Conservation (phyloP, 2,329 filamentous ascomycete species). For the Sphaerulina musiva region DNA sequence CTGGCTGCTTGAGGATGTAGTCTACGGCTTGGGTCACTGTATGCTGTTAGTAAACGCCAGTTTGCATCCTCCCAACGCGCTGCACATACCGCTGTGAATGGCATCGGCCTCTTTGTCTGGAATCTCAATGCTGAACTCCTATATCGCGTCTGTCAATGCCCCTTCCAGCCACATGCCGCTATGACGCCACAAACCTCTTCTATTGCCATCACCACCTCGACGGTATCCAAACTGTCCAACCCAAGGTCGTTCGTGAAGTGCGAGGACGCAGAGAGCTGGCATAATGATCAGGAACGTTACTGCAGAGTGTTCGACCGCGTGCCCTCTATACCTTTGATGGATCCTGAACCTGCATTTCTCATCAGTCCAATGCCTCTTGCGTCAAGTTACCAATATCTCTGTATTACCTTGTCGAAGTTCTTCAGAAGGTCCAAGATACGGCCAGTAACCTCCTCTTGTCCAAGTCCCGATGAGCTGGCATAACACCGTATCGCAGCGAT, state of each 20-base stretch:
- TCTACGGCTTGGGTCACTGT: slow-evolving; percentile 88
- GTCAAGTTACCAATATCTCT: background rate
- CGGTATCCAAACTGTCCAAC: slow-evolving; percentile 93
- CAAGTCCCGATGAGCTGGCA: slow-evolving; percentile 70
- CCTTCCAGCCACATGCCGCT: slow-evolving; percentile 44
- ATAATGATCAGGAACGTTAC: background rate
- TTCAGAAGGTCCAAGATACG: slow-evolving; percentile 87
- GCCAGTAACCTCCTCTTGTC: slow-evolving; percentile 79
- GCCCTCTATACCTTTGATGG: slow-evolving; percentile 47
- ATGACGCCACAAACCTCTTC: slow-evolving; percentile 63
- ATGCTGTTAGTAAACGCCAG: slow-evolving; percentile 29
- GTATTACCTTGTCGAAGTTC: slow-evolving; percentile 89
- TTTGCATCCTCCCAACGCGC: background rate
- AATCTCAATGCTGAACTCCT: slow-evolving; percentile 90
- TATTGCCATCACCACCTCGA: slow-evolving; percentile 99
- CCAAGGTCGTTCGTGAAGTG: slow-evolving; percentile 98
- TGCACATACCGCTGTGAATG: slow-evolving; percentile 78
- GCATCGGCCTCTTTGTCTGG: slow-evolving; percentile 93
- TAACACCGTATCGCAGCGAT: slow-evolving; percentile 75
- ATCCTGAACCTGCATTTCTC: slow-evolving; percentile 52
- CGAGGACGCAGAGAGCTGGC: slow-evolving; percentile 69
- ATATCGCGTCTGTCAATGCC: slow-evolving; percentile 21
- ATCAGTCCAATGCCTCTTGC: slow-evolving; percentile 20
- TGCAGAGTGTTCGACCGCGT: background rate
- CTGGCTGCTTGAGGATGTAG: slow-evolving; percentile 88